A percentile compares a stretch with the other conserved stretches of the same genome.
Evolutionary conservation across 2,329 filamentous ascomycete species (phyloP).

Genomic region (Talaromyces sp.): DNA sequence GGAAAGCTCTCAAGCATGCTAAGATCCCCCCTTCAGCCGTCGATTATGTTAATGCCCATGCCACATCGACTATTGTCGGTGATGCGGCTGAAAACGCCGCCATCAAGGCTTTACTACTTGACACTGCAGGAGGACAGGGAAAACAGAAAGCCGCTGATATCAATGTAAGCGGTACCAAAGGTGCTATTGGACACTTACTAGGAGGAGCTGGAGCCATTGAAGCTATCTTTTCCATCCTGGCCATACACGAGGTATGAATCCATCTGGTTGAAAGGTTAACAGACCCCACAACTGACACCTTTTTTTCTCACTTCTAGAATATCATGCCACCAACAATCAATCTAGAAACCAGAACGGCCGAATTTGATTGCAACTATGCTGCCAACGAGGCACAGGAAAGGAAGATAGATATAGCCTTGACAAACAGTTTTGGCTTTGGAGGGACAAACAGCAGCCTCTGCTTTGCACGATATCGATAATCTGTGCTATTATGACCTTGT

Average conservation of each 20-base stretch:
- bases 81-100: slow-evolving; percentile 84
- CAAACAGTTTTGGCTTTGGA: slow-evolving; percentile 97
- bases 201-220: slow-evolving; percentile 90
- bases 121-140: slow-evolving; percentile 53
- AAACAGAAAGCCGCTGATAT: slow-evolving; percentile 57
- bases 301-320: slow-evolving; percentile 57
- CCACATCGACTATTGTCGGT: slow-evolving; percentile 79
- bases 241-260: slow-evolving; percentile 63
- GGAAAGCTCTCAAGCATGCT: slow-evolving; percentile 69
- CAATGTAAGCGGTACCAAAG: slow-evolving; percentile 89
- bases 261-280: neutral
- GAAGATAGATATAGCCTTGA: slow-evolving; percentile 67
- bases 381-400: slow-evolving; percentile 65
- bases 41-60: slow-evolving; percentile 94
- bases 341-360: slow-evolving; percentile 59
- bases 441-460: slow-evolving; percentile 91
- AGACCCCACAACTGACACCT: neutral
- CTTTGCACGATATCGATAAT: slow-evolving; percentile 46
- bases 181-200: slow-evolving; percentile 83
- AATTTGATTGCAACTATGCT: slow-evolving; percentile 81
- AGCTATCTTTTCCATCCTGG: slow-evolving; percentile 75
- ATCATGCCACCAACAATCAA: slow-evolving; percentile 83
- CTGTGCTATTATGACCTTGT: neutral
- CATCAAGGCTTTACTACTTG: slow-evolving; percentile 71
- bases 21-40: slow-evolving; percentile 63